Evolutionary conservation across 1,284 basidiomycete genomes (phyloP).

Genomic region (Malassezia globosa): DNA sequence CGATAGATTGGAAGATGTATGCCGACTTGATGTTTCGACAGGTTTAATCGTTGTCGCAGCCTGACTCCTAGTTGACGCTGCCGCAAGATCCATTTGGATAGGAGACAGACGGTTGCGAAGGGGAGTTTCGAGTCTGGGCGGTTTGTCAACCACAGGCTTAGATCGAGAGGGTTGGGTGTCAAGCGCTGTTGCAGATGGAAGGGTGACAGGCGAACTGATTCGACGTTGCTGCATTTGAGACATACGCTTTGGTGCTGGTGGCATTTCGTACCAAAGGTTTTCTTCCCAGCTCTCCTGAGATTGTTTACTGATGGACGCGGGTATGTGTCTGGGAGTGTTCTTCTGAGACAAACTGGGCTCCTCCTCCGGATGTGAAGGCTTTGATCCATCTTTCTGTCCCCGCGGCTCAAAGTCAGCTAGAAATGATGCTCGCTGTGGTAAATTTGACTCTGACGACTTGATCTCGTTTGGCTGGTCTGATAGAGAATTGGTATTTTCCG

Average conservation of each 20-base stretch:
- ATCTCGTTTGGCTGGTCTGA: neutral
- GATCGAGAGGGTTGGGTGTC: neutral
- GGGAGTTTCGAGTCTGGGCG: neutral
- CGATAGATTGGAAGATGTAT: neutral
- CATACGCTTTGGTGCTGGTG: neutral
- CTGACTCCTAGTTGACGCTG: neutral
- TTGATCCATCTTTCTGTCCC: no score
- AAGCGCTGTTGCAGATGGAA: neutral
- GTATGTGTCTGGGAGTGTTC: neutral
- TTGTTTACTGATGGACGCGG: neutral
- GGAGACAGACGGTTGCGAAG: neutral
- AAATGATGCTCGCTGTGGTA: neutral
- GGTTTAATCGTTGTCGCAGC: neutral
- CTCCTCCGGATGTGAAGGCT: no score
- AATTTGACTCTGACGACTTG: neutral
- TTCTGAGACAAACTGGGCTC: neutral
- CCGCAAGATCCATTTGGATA: neutral
- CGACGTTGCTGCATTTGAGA: neutral
- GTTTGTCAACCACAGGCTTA: no score
- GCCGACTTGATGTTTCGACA: neutral
- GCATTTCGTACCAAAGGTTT: constrained; percentile 14
- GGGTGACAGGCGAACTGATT: no score
- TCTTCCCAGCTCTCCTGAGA: constrained; percentile 16
- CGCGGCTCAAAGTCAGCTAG: no score
- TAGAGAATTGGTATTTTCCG: neutral